Conservation (phyloP, 352 stramenopile species). For the Pythium scleroteichum region DNA sequence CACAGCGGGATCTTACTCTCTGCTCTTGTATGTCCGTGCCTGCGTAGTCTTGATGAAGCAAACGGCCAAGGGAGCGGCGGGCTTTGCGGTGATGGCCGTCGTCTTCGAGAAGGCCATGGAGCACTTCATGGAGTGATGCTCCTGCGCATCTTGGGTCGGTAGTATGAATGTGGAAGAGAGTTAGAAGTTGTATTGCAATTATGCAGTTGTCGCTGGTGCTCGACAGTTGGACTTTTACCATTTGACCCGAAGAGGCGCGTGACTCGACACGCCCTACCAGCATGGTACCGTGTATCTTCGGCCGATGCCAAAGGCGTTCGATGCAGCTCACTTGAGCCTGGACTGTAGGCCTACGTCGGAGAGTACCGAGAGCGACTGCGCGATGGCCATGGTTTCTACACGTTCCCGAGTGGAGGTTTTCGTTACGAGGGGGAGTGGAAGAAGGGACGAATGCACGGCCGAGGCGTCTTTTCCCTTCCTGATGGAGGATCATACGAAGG, state of each 20-base stretch:
- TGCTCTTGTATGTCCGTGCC: background rate
- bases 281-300: too few species aligned
- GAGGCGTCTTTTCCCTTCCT: constrained; percentile 40
- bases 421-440: constrained; percentile 72
- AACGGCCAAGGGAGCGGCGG: constrained; percentile 71
- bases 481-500: constrained; percentile 48
- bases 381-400: constrained; percentile 46
- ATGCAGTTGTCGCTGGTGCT: too few species aligned
- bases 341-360: constrained; percentile 40
- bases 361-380: constrained; percentile 42
- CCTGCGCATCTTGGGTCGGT: background rate
- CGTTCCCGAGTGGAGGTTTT: constrained; percentile 47
- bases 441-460: constrained; percentile 58
- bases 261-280: too few species aligned
- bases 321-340: background rate
- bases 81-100: constrained; percentile 82
- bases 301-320: too few species aligned
- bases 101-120: constrained; percentile 87
- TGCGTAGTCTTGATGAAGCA: constrained; percentile 64
- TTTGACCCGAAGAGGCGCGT: too few species aligned
- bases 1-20: too few species aligned
- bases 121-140: constrained; percentile 36
- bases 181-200: constrained; percentile 7
- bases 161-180: constrained; percentile 17
- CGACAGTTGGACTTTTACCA: too few species aligned